Base-by-base conservation (phyloP, 2,329 filamentous ascomycete genomes). In the Fusarium nurragi region DNA sequence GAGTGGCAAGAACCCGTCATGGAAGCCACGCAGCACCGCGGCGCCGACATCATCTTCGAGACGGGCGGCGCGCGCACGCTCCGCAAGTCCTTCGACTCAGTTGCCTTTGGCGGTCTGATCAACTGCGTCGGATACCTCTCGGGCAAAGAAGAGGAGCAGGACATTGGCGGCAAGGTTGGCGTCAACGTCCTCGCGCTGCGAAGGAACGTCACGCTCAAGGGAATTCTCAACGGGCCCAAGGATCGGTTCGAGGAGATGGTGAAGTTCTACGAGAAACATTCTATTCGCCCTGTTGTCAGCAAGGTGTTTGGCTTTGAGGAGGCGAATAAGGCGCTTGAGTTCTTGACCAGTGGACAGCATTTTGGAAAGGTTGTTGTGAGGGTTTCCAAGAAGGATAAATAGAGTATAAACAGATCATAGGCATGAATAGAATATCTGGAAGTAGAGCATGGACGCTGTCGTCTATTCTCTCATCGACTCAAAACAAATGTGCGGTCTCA, bases 201-300 rank as follows among this genome's bases (percentile, higher is more conserved):
- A 52, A 72, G 78, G 57, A 83, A 82, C 60, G 79, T 81, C 14
- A 83, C 81, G 28, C 72, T 83, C 47, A 81, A 81, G 68, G 80
- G 88, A 0, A 83, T 90, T 8, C 68, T 90, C 25, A 89, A 90
- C 72, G 88, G 88, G 0, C 86, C 88, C 11, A 71, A 75, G 53
- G 79, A 82, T 44, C 74, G 79, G 38, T 81, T 86, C 55, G 81
- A 84, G 73, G 84, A 87, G 74, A 85, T 86, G 82, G 64, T 81
- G 34, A 54, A 43, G 28, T 81, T 83, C 41, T 83, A 84, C 62
- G 76, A 79, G 56, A 69, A 74, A 43, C 76, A 81, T 55, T 48
- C 71, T 60, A 81, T 85, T 37, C 76, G 72, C 46, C 83, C 83
- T 5, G 78, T 86, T 1, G 76, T 86, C 36, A 79, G 82, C 65